phyloP scores from a whole-genome alignment of 345 rosid species.

The Pugionium dolabratum region DNA sequence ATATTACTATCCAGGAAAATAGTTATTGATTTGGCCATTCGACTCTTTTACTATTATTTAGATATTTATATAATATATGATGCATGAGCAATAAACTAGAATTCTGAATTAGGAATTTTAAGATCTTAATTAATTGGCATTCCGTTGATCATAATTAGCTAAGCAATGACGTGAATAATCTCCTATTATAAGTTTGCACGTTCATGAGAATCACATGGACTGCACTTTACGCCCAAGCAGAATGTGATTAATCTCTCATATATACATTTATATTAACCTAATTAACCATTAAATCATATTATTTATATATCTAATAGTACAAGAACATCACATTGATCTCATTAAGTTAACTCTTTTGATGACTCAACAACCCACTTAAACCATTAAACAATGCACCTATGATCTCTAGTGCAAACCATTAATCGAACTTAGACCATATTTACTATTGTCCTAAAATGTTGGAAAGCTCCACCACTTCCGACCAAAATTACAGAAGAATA shows the following conservation, averaged over 20 bases:
- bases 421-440: conserved; percentile 31
- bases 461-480: conserved; percentile 36
- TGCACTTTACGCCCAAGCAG: conserved; percentile 16
- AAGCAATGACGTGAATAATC: conserved; percentile 16
- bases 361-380: conserved; percentile 35
- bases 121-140: background rate
- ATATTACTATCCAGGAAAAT: too few species aligned
- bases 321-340: conserved; percentile 21
- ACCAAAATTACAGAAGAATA: conserved; percentile 19
- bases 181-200: background rate
- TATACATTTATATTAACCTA: background rate
- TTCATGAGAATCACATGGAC: conserved; percentile 37
- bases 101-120: background rate
- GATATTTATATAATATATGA: background rate
- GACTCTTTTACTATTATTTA: background rate
- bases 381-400: conserved; percentile 12
- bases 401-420: conserved; percentile 19
- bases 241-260: conserved; percentile 4
- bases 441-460: conserved; percentile 30
- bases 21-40: background rate
- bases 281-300: conserved; percentile 22
- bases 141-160: conserved; percentile 6
- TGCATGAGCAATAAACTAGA: background rate
- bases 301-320: background rate
- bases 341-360: conserved; percentile 20